Evolutionary conservation across 495 filamentous ascomycete genomes (phyloP).

Genomic region (Echria macrotheca): DNA sequence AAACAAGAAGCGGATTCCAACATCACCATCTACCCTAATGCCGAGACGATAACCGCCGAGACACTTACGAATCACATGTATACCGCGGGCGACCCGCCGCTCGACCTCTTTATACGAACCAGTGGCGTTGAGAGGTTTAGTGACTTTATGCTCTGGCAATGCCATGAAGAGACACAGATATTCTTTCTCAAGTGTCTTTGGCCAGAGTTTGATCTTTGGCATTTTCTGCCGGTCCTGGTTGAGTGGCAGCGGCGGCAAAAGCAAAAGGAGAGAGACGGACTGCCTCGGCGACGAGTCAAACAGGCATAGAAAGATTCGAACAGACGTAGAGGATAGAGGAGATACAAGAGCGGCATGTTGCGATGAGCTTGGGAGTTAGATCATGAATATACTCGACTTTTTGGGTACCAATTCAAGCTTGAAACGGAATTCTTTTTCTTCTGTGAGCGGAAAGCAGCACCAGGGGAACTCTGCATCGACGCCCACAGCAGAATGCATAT

Average conservation of each 20-base stretch:
- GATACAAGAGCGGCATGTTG: no score
- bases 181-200: constrained; percentile 89
- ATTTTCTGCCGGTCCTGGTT: constrained; percentile 84
- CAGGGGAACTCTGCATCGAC: no score
- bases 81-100: constrained; percentile 75
- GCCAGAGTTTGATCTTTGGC: constrained; percentile 95
- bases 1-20: constrained; percentile 18
- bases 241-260: constrained; percentile 82
- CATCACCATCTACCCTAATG: constrained; percentile 45
- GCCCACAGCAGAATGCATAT: no score
- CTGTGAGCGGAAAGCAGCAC: no score
- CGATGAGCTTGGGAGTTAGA: no score
- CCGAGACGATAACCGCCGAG: constrained; percentile 78
- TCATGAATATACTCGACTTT: no score
- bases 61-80: constrained; percentile 76
- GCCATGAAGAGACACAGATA: constrained; percentile 84
- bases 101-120: constrained; percentile 85
- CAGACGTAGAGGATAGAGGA: no score
- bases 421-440: no score
- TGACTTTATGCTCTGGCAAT: constrained; percentile 99
- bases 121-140: constrained; percentile 87
- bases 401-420: no score
- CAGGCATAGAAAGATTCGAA: constrained; percentile 7
- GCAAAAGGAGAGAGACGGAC: constrained; percentile 39
- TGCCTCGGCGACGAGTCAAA: constrained; percentile 27